Evolutionary conservation across 2,329 filamentous ascomycete species (phyloP), one percentile per base, ranked within the genome.

Genomic region (Sporothrix brunneoviolacea): DNA sequence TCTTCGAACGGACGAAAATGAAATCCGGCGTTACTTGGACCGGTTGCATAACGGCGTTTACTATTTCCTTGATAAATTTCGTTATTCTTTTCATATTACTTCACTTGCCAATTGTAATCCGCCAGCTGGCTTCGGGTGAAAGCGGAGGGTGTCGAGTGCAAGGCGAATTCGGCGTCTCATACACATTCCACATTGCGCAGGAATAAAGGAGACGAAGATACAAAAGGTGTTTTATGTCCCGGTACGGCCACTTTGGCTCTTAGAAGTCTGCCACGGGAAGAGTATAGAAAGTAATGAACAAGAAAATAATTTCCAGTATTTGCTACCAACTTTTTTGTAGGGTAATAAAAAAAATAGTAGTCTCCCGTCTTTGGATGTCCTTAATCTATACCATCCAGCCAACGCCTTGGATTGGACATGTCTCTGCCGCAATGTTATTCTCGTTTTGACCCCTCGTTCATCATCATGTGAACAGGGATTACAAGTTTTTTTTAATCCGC

Each of bases 41-140:
- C 15, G 50, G 45, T 33, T 54, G 43, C 50, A 52, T 48, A 28
- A 18, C 35, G 52, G 53, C 40, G 46, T 53, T 13, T 6, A 21
- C 38, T 28, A 33, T 51, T 40, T 28, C 12, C 10, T 40, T 12
- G n/a, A 22, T n/a, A 8, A 33, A 30, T 32, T 13, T 16, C 19
- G 10, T 32, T 39, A 21, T 24, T n/a, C 6, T 22, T 32, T 40
- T 21, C 27, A 35, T 10, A 27, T 48, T 43, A 28, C 24, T 43
- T 6, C n/a, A 48, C 24, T n/a, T n/a, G n/a, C n/a, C n/a, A n/a
- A n/a, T n/a, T n/a, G n/a, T 48, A 48, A 30, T 19, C 27, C 36
- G 18, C 27, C 19, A 27, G 32, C 19, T 36, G 35, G 42, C 42
- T 28, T 19, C 30, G 12, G 9, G 42, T 16, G 30, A 27, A 9